Percentiles rank a stretch among this genome's conserved stretches.
These are phyloP conservation scores for Suillus plorans DNA, from an alignment of 768 basidiomycete genomes.

Conservation along the genomic window DNA sequence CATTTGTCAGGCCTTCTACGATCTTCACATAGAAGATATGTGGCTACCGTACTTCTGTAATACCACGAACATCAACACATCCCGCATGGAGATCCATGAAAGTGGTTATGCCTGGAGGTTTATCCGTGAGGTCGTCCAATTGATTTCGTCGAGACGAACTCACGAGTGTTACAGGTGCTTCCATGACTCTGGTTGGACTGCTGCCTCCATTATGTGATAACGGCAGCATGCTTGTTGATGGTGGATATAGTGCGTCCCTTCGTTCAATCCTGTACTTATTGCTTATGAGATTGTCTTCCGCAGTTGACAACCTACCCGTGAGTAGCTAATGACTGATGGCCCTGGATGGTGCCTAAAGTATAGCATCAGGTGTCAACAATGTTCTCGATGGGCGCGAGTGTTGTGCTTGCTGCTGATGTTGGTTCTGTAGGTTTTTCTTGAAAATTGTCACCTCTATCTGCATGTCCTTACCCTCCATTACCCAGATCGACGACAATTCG, in stretches of 20 bases:
- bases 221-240: conserved; percentile 89
- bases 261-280: conserved; percentile 9
- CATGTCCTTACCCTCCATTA: conserved; percentile 2
- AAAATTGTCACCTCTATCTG: background rate
- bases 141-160: background rate
- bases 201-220: conserved; percentile 94
- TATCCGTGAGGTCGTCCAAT: conserved; percentile 56
- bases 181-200: conserved; percentile 95
- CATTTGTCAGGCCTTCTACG: conserved; percentile 72
- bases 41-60: conserved; percentile 99
- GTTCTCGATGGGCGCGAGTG: conserved; percentile 87
- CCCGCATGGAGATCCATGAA: conserved; percentile 95
- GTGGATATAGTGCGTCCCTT: conserved; percentile 68
- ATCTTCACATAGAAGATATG: conserved; percentile 95
- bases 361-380: conserved; percentile 77
- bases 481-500: conserved; percentile 88
- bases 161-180: conserved; percentile 61
- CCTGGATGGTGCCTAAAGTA: conserved; percentile 5
- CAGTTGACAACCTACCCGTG: conserved; percentile 90
- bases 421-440: conserved; percentile 62
- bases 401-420: conserved; percentile 92
- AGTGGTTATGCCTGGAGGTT: conserved; percentile 99
- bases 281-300: conserved; percentile 9
- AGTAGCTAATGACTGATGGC: conserved; percentile 16
- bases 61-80: conserved; percentile 95